Base-by-base conservation (phyloP, 495 filamentous ascomycete genomes). In the Aspergillus cavernicola region DNA sequence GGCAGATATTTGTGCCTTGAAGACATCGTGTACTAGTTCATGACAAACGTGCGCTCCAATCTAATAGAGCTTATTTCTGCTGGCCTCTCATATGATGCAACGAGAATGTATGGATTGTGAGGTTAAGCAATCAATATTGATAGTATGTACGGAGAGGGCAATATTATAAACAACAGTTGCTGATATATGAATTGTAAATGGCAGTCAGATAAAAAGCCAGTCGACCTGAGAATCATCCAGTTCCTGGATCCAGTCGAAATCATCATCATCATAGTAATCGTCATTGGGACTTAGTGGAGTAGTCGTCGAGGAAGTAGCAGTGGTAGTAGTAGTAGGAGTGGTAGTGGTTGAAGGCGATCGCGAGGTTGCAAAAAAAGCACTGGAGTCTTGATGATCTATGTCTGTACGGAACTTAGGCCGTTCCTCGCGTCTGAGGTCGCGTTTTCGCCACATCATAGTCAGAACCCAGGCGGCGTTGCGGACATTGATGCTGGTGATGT, bases 221-320 rank as follows among this genome's bases (percentile, higher is more conserved):
- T 77, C 74, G 13, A 74, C 64, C 7, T 67, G 58, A 9, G 72
- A 75, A 51, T 70, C 62, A 57, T 74, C 74, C 39, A 77, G 40
- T 50, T 74, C 71, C 52, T 74, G 71, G 36, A 77, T 65, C 74
- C 74, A 77, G 52, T 77, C 72, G 23, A 77, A 75, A 12, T 64
- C 60, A 28, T 66, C 55, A 39, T 71, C 65, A 45, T 57, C 57
- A 40, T 60, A 23, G 38, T 66, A 55, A 36, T 64, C 39, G 28
- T 66, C 58, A 52, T 48, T 35, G 18, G 36, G 20, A 26, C 56
- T 57, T 19, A 44, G 33, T 22, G 43, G 42, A 6, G 55, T 29
- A 12, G 37, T 46, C 4, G 35, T 50, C 6, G 56, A 48, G 16
- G 42, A 26, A 12, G 55, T 28, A 32, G 35, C 32, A 13, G 32